Conservation (phyloP, 75 land plant genomes). For the Pinus tabuliformis region DNA sequence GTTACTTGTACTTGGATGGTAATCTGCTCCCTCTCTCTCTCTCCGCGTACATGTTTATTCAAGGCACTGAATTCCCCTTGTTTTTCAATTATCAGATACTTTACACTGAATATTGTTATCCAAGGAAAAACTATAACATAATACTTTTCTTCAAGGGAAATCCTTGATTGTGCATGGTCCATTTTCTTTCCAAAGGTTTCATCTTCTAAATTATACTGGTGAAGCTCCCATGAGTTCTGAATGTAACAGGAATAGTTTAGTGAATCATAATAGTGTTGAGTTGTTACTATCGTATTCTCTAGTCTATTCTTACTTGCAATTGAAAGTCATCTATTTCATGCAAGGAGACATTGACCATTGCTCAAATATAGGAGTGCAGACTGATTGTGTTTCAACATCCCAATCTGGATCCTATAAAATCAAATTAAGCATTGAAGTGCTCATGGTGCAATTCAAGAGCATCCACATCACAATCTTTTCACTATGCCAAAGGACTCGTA, state of each 20-base stretch:
- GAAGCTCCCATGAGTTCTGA: not conserved
- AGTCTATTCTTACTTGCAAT: not conserved
- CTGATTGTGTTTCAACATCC: not conserved
- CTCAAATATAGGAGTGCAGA: not conserved
- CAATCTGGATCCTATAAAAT: not conserved
- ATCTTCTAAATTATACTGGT: not conserved
- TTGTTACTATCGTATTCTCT: not conserved
- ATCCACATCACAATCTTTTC: not conserved
- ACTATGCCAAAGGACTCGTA: not conserved
- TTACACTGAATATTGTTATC: conserved; percentile 1
- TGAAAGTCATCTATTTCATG: not conserved
- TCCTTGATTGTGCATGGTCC: not conserved
- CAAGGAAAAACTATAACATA: not conserved
- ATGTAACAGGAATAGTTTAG: not conserved
- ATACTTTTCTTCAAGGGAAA: not conserved
- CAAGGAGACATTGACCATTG: not conserved
- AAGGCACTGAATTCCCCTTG: not conserved
- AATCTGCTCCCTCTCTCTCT: conserved; percentile 4
- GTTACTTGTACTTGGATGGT: conserved; percentile 86
- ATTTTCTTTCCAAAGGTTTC: not conserved
- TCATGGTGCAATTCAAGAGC: too few relatives aligned
- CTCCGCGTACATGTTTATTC: not conserved
- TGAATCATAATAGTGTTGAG: not conserved
- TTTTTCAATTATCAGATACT: not conserved
- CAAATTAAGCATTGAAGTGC: not conserved